Percentiles rank a stretch among this genome's conserved stretches.
These are phyloP conservation scores for Terana coerulea DNA, from an alignment of 768 basidiomycete species.

Conservation along the genomic window DNA sequence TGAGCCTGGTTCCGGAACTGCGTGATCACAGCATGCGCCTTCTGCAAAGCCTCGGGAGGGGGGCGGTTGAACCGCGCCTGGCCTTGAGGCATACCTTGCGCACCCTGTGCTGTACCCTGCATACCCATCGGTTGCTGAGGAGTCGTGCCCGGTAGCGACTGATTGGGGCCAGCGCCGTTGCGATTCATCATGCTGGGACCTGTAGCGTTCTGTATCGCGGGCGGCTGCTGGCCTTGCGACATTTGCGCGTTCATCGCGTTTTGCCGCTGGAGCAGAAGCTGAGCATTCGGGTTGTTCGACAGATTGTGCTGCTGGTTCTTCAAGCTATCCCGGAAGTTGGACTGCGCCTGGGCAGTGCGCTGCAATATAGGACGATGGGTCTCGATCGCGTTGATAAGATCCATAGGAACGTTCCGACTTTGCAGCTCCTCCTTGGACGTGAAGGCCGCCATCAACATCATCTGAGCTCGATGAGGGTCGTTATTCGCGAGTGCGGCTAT, in stretches of 20 bases:
- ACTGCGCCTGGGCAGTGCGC: slow-evolving; percentile 16
- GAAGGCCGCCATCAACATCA: slow-evolving; percentile 46
- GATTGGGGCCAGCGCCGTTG: no score
- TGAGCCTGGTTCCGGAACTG: background rate
- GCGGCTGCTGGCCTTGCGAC: background rate
- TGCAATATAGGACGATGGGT: slow-evolving; percentile 37
- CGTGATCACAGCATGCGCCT: background rate
- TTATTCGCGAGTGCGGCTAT: slow-evolving; percentile 6
- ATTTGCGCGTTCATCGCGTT: background rate
- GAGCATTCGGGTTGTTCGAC: background rate
- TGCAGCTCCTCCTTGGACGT: slow-evolving; percentile 49
- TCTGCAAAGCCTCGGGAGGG: background rate
- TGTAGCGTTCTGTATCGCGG: background rate
- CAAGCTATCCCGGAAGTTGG: slow-evolving; percentile 1
- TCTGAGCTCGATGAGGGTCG: slow-evolving; percentile 36
- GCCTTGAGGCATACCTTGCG: no score
- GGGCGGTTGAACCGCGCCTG: background rate
- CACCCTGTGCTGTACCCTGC: background rate
- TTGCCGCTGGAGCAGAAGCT: background rate
- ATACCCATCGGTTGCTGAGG: background rate
- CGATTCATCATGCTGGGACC: background rate
- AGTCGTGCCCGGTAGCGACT: no score
- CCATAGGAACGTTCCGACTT: slow-evolving; percentile 42
- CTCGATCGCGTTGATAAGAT: slow-evolving; percentile 56
- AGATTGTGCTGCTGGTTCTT: slow-evolving; percentile 4